Evolutionary conservation across 768 basidiomycete species (phyloP).

Genomic region (Hydnum rufescens): DNA sequence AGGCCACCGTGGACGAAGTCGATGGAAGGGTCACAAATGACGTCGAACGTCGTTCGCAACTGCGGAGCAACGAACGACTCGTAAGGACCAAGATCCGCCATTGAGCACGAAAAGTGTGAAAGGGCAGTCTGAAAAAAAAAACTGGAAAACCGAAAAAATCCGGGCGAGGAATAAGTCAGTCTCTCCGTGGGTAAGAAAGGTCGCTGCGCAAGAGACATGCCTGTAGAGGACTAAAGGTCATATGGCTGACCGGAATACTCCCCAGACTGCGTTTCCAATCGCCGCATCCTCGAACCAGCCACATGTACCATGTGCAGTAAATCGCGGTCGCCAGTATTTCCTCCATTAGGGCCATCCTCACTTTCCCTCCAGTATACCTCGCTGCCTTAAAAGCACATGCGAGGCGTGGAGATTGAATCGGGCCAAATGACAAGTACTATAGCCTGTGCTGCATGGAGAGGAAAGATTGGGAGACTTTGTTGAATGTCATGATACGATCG

Average conservation of each 20-base stretch:
- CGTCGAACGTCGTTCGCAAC: constrained; percentile 92
- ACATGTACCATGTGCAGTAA: constrained; percentile 80
- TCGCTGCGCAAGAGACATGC: constrained; percentile 18
- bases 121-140: constrained; percentile 92
- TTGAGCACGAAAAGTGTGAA: constrained; percentile 93
- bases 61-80: constrained; percentile 92
- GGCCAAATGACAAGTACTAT: constrained; percentile 74
- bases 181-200: background rate
- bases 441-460: constrained; percentile 73
- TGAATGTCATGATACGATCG: constrained; percentile 66
- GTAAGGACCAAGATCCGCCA: constrained; percentile 67
- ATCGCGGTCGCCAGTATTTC: constrained; percentile 59
- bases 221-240: constrained; percentile 77
- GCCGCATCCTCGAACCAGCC: constrained; percentile 50
- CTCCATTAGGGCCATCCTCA: constrained; percentile 50
- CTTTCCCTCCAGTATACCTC: constrained; percentile 35
- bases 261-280: constrained; percentile 43
- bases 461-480: constrained; percentile 41
- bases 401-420: constrained; percentile 92
- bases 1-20: constrained; percentile 93
- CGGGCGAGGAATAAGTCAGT: too few relatives aligned
- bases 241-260: constrained; percentile 71
- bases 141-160: too few relatives aligned
- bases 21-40: constrained; percentile 65
- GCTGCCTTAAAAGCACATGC: constrained; percentile 51